Evolutionary conservation across 2,329 filamentous ascomycete species (phyloP).

Genomic region (Kalmusia sp.): DNA sequence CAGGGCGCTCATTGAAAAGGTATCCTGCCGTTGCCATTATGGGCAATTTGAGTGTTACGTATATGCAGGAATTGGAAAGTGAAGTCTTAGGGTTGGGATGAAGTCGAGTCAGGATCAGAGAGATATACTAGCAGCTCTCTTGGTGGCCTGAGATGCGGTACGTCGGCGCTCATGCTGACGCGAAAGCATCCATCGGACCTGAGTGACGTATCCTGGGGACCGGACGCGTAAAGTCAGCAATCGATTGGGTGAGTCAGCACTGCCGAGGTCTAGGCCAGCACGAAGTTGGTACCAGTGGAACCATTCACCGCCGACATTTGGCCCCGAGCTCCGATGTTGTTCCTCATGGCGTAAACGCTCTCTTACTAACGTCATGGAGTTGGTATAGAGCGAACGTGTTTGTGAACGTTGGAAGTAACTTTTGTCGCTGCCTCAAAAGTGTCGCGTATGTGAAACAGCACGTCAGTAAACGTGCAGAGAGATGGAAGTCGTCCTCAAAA

Average conservation of each 20-base stretch:
- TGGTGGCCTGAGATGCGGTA: background rate
- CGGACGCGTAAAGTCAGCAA: too few species aligned
- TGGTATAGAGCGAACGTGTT: background rate
- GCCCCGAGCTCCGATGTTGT: too few species aligned
- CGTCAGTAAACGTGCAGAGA: background rate
- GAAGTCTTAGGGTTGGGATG: background rate
- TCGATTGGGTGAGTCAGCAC: too few species aligned
- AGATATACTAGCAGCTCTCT: background rate
- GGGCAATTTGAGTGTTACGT: background rate
- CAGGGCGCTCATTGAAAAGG: slow-evolving; percentile 31
- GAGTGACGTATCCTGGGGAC: too few species aligned
- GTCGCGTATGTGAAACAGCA: slow-evolving; percentile 9
- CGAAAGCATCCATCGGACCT: too few species aligned
- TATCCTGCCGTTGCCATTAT: slow-evolving; percentile 26
- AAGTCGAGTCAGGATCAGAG: too few species aligned
- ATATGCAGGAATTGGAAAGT: background rate
- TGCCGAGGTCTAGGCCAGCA: too few species aligned
- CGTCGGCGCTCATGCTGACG: too few species aligned
- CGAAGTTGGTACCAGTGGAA: too few species aligned
- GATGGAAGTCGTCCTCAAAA: background rate
- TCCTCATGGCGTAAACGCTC: too few species aligned
- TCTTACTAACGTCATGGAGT: background rate
- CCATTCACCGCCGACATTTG: too few species aligned
- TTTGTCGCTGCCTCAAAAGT: slow-evolving; percentile 3
- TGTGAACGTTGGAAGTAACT: background rate